Evolutionary conservation across 2,329 filamentous ascomycete species (phyloP), one percentile per base, ranked within the genome.

Genomic region (Alternaria sp.): DNA sequence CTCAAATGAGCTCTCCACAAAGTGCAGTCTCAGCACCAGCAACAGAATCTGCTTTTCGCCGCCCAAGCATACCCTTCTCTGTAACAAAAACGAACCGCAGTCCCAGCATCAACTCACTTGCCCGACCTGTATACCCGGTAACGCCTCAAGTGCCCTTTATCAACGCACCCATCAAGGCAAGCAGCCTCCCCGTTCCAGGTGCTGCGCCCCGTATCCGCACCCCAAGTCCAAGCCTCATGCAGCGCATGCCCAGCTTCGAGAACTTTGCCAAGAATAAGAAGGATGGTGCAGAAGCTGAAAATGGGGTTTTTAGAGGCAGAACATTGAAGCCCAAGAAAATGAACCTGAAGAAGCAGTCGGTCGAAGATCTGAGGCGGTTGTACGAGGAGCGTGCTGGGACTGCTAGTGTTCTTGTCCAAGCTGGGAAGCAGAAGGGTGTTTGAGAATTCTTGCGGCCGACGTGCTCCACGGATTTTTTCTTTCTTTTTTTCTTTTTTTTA

Each of bases 331-430:
- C 52, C 3, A 65, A 62, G n/a, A 79, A 72, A 53, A 65, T 82
- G 33, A 78, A 80, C 40, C 41, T 81, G 40, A 78, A 78, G 62
- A 81, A 82, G 62, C 71, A 77, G 45, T 79, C 76, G 17, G 81
- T 83, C 4, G 81, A 83, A 44, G 80, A 83, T 67, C 61, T 83
- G 59, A 70, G 80, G 53, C 68, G 78, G 61, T 64, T 83, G 52
- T 83, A 82, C 58, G 81, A 83, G 65, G 81, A 83, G 64, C 67
- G 81, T 42, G 79, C 77, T 7, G 78, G 74, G 3, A 79, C 79
- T 13, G 80, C 73, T 40, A 70, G 67, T 56, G 70, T 63, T 29
- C 60, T 78, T 36, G 58, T 67, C 17, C 62, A 67, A 33, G 62
- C 65, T 17, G 58, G 51, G 13, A 53, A 48, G 41, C 56, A 60